phyloP scores from a whole-genome alignment of 495 filamentous ascomycete genomes.

The Parathielavia appendiculata region DNA sequence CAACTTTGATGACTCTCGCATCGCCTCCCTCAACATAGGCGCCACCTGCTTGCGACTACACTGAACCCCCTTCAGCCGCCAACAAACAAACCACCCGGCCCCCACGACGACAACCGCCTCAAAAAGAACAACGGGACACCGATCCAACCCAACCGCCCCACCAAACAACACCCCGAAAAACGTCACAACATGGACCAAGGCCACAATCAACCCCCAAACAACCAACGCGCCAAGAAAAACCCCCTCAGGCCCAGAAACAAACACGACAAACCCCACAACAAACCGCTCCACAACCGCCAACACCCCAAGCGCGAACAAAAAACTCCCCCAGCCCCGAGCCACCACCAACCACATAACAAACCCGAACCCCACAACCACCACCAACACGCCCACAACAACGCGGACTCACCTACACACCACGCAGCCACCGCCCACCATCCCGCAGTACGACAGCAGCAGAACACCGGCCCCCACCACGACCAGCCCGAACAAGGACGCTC shows the following conservation, averaged over 20 bases:
- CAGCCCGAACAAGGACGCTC: no score
- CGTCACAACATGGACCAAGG: conserved; percentile 43
- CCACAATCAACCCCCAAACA: conserved; percentile 53
- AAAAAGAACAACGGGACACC: no score
- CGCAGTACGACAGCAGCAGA: no score
- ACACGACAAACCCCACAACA: conserved; percentile 72
- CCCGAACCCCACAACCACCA: no score
- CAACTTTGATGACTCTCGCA: conserved; percentile 39
- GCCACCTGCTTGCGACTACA: conserved; percentile 87
- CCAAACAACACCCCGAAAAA: conserved; percentile 48
- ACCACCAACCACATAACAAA: no score
- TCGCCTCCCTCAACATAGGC: conserved; percentile 67
- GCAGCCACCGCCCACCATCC: no score
- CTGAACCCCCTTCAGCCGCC: conserved; percentile 62
- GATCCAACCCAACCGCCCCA: conserved; percentile 52
- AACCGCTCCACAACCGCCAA: conserved; percentile 63
- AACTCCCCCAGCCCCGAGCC: no score
- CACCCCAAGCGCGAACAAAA: conserved; percentile 61
- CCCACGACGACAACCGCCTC: no score
- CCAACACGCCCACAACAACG: no score
- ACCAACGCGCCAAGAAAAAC: conserved; percentile 70
- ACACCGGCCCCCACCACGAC: no score
- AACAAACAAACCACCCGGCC: conserved; percentile 53
- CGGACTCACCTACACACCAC: no score
- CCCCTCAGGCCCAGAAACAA: conserved; percentile 52